Conservation (phyloP, 2,329 filamentous ascomycete species). For the Teratosphaeria zuluensis region DNA sequence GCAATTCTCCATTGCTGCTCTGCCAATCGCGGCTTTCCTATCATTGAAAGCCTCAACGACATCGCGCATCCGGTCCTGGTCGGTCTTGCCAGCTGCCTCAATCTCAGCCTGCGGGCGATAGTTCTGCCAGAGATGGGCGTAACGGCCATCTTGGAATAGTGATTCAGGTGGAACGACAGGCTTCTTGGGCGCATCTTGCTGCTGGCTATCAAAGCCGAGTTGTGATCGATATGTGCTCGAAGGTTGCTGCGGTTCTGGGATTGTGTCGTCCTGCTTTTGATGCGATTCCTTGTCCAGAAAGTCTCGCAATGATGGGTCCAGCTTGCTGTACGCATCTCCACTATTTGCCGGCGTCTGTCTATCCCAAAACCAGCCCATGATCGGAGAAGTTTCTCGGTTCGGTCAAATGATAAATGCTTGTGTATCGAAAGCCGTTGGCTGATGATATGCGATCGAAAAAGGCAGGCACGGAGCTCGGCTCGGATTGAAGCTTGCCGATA, state of each 20-base stretch:
- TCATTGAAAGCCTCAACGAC: constrained; percentile 79
- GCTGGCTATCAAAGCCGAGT: constrained; percentile 13
- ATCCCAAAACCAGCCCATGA: constrained; percentile 58
- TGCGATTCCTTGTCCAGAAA: constrained; percentile 78
- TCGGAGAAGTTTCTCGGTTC: constrained; percentile 31
- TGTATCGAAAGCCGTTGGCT: too few relatives aligned
- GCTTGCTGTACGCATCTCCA: constrained; percentile 59
- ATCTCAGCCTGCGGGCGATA: constrained; percentile 67
- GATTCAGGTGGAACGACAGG: constrained; percentile 43
- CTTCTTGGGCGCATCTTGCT: constrained; percentile 12
- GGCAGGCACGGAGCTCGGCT: not conserved
- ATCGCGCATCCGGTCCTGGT: constrained; percentile 70
- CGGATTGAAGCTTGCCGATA: too few relatives aligned
- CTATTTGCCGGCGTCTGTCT: constrained; percentile 32
- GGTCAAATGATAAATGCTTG: not conserved
- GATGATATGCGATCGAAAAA: not conserved
- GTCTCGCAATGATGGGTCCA: constrained; percentile 74
- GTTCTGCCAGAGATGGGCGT: constrained; percentile 85
- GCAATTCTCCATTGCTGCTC: constrained; percentile 86
- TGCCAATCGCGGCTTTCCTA: constrained; percentile 65
- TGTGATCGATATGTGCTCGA: constrained; percentile 21
- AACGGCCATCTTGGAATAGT: constrained; percentile 59
- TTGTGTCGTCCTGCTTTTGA: constrained; percentile 47
- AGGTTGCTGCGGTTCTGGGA: constrained; percentile 18
- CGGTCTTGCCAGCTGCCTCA: constrained; percentile 58